Base-by-base conservation (phyloP, 2,329 filamentous ascomycete genomes). In the Hortaea werneckii region DNA sequence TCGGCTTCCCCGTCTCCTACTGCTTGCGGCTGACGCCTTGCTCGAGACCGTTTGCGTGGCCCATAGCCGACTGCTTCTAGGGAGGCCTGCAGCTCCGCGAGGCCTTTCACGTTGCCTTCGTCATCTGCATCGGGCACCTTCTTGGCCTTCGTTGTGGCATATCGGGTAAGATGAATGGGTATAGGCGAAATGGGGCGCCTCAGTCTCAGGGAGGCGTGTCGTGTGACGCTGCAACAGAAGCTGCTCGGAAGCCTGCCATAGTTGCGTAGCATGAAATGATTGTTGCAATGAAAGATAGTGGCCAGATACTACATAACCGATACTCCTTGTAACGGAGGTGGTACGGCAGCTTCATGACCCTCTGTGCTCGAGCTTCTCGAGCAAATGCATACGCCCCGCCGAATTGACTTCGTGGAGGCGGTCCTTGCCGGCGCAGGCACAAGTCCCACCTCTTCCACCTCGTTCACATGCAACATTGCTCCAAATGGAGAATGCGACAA, bases 261-360 rank as follows among this genome's bases (percentile, higher is more conserved):
- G 43, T 43, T 46, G 43, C 47, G 43, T 26, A 45, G 47, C 47
- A 49, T 49, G 38, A 35, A 43, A 12, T 34, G 28, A 29, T 11
- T 10, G 37, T 7, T 7, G 7, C 30, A 34, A 12, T 34, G 28
- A 29, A 8, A 8, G 37, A 9, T 8, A 8, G 9, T 6, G 37
- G 20, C 12, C 6, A 20, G 8, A 38, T 38, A 38, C 37, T 38
- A 13, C 37, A 38, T n/a, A n/a, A n/a, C n/a, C n/a, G n/a, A n/a
- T n/a, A n/a, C n/a, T n/a, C n/a, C n/a, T n/a, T n/a, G n/a, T n/a
- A n/a, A n/a, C n/a, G n/a, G n/a, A n/a, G n/a, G n/a, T n/a, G n/a
- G n/a, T n/a, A n/a, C n/a, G n/a, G n/a, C n/a, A n/a, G n/a, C n/a
- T n/a, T n/a, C n/a, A n/a, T n/a, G n/a, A n/a, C n/a, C n/a, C n/a